phyloP scores from a whole-genome alignment of 2,329 filamentous ascomycete species.

The Dactylonectria macrodidyma region DNA sequence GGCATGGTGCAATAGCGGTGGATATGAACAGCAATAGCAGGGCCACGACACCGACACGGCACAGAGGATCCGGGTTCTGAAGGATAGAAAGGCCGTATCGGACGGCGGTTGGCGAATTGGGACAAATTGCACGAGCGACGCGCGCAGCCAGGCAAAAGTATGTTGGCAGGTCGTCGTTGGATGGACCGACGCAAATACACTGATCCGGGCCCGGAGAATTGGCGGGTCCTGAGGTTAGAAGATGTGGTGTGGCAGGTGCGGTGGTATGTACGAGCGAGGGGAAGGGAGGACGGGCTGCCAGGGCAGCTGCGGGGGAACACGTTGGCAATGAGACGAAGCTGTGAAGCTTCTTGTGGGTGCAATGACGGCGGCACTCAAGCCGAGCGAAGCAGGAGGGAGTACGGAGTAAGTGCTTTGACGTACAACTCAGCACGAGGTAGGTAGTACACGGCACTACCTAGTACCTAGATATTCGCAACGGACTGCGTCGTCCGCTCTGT shows the following conservation, averaged over 20 bases:
- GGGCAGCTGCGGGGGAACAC: slow-evolving; percentile 7
- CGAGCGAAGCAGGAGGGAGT: neutral
- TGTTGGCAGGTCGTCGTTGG: slow-evolving; percentile 19
- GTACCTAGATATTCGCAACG: no score
- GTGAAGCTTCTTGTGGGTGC: neutral
- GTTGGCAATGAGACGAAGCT: neutral
- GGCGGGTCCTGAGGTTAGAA: slow-evolving; percentile 21
- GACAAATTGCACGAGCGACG: slow-evolving; percentile 13
- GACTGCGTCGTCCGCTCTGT: no score
- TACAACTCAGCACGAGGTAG: neutral
- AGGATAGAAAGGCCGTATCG: slow-evolving; percentile 29
- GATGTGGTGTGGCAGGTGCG: slow-evolving; percentile 5
- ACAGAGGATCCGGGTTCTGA: slow-evolving; percentile 30
- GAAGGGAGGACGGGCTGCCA: neutral
- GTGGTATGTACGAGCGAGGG: slow-evolving; percentile 5
- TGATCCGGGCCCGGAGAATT: slow-evolving; percentile 29
- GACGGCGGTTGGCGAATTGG: slow-evolving; percentile 29
- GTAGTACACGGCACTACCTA: neutral
- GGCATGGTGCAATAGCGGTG: slow-evolving; percentile 48
- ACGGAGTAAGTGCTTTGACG: slow-evolving; percentile 2
- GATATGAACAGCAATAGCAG: slow-evolving; percentile 22
- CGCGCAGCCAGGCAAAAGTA: slow-evolving; percentile 35
- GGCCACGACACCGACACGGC: slow-evolving; percentile 35
- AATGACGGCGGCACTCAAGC: neutral
- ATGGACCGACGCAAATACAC: slow-evolving; percentile 17